A percentile compares a stretch with the other conserved stretches of the same genome.
Conservation (phyloP, 345 rosid genomes). For the Euphorbia tirucalli region DNA sequence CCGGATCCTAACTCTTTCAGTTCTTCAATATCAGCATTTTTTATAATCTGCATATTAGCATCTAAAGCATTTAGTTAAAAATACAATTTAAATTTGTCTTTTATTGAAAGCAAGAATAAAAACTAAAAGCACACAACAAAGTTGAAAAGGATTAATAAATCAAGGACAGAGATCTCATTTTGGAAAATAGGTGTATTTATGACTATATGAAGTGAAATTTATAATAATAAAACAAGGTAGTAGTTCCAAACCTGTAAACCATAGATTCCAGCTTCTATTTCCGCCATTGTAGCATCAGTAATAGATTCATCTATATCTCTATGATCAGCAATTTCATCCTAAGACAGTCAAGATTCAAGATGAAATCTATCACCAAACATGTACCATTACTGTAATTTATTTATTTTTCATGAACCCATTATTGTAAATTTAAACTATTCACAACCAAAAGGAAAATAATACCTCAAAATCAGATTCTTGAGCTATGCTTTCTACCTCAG, state of each 20-base stretch:
- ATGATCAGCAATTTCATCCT: slow-evolving; percentile 43
- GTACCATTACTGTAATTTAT: not conserved
- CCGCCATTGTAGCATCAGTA: slow-evolving; percentile 60
- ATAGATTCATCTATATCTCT: slow-evolving; percentile 42
- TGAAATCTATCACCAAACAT: slow-evolving; percentile 14
- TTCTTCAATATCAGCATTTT: slow-evolving; percentile 78
- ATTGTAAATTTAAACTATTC: not conserved
- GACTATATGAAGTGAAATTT: not conserved
- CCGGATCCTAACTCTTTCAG: slow-evolving; percentile 83
- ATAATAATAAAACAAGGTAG: slow-evolving; percentile 4
- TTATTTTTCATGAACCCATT: too few species aligned
- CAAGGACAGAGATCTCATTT: not conserved
- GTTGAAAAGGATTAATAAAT: not conserved
- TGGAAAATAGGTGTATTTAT: not conserved
- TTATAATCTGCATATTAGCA: slow-evolving; percentile 52
- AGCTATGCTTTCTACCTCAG: slow-evolving; percentile 28
- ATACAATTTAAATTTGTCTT: not conserved
- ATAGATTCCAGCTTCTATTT: slow-evolving; percentile 67
- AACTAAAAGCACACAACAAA: not conserved
- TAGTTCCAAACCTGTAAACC: slow-evolving; percentile 61
- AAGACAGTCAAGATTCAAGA: slow-evolving; percentile 13
- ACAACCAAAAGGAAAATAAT: slow-evolving; percentile 16
- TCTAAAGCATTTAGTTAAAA: slow-evolving; percentile 5
- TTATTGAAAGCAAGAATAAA: not conserved
- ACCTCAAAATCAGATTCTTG: slow-evolving; percentile 52